These are phyloP conservation scores for Heteromeles arbutifolia DNA, from an alignment of 306 rosid genomes.

Conservation along the genomic window DNA sequence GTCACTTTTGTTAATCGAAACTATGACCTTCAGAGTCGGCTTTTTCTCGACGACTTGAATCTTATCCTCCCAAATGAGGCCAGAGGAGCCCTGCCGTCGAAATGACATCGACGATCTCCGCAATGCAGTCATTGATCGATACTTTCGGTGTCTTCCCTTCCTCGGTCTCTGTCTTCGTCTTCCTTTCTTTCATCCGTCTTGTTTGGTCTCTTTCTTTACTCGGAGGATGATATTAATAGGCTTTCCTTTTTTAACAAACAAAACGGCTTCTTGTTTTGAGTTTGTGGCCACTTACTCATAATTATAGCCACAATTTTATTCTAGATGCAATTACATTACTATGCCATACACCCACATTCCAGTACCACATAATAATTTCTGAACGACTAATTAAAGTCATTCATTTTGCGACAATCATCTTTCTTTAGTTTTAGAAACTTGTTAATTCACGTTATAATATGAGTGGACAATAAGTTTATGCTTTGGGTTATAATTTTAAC, in stretches of 20 bases:
- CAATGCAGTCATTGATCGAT: constrained; percentile 37
- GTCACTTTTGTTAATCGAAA: neutral
- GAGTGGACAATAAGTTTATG: too few species aligned
- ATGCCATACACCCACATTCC: too few species aligned
- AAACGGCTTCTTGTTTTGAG: constrained; percentile 14
- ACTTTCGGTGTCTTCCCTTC: neutral
- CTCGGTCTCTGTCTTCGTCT: neutral
- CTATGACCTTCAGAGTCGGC: neutral
- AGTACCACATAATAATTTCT: too few species aligned
- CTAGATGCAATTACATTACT: neutral
- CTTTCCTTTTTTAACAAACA: neutral
- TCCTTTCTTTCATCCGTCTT: neutral
- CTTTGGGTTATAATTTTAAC: too few species aligned
- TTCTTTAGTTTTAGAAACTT: too few species aligned
- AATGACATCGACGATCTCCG: constrained; percentile 62
- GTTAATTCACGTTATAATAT: too few species aligned
- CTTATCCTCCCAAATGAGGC: constrained; percentile 55
- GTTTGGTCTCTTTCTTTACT: neutral
- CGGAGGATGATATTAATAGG: neutral
- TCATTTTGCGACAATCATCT: neutral
- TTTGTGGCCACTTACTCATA: neutral
- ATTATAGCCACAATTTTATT: neutral
- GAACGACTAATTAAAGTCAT: neutral
- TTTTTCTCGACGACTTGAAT: constrained; percentile 17
- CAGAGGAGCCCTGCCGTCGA: constrained; percentile 81